phyloP scores from a whole-genome alignment of 148 eudicot species.

The Nepenthes mirabilis region DNA sequence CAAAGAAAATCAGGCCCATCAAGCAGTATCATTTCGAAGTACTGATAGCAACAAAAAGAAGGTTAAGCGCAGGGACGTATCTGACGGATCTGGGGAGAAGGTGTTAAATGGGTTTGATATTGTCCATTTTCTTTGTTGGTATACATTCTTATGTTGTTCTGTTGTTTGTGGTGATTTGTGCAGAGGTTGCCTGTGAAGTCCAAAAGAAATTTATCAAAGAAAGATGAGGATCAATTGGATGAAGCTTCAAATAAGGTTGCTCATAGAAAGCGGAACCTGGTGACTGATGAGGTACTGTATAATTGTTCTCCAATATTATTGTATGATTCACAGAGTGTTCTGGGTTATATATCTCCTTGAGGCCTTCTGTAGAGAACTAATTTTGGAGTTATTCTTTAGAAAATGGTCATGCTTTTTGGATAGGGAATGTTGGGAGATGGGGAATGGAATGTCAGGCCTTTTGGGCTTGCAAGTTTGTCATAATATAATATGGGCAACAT shows the following conservation, averaged over 20 bases:
- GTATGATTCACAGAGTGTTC: not conserved
- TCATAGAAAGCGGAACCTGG: conserved; percentile 27
- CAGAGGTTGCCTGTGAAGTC: conserved; percentile 16
- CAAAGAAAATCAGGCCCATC: conserved; percentile 12
- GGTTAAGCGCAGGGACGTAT: conserved; percentile 14
- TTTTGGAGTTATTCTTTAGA: too few relatives aligned
- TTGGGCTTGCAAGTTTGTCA: too few relatives aligned
- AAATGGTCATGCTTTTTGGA: too few relatives aligned
- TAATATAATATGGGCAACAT: too few relatives aligned
- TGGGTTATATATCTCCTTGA: not conserved
- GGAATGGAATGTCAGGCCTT: too few relatives aligned
- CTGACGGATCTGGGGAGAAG: conserved; percentile 28
- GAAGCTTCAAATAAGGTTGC: conserved; percentile 14
- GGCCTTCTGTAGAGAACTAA: not conserved
- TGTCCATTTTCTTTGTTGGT: not conserved
- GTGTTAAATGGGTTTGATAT: conserved; percentile 7
- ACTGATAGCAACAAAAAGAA: conserved; percentile 11
- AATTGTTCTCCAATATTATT: not conserved
- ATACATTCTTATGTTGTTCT: not conserved
- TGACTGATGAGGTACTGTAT: conserved; percentile 28
- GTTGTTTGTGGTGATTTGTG: conserved; percentile 3
- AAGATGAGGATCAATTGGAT: conserved; percentile 15
- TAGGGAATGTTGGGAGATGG: too few relatives aligned
- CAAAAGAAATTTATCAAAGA: conserved; percentile 11
- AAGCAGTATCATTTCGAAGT: not conserved